phyloP scores from a whole-genome alignment of 371 early-diverging fungal genomes.

The Parasitella parasitica region DNA sequence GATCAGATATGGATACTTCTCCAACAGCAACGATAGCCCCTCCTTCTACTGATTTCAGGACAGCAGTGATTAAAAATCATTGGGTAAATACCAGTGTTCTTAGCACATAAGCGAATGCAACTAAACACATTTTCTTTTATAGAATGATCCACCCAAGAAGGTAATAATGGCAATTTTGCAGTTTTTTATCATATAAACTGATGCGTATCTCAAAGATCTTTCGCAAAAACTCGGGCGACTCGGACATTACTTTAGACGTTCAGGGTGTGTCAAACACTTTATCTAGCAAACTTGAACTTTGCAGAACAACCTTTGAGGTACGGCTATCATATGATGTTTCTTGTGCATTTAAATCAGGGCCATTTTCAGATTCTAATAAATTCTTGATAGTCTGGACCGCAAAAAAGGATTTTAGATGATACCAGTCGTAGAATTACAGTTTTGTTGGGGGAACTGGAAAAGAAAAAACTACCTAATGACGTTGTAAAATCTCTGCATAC shows the following conservation, averaged over 20 bases:
- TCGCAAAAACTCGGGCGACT: background rate
- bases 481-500: conserved; percentile 41
- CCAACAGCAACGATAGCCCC: background rate
- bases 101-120: background rate
- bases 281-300: conserved; percentile 8
- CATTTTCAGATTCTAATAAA: background rate
- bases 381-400: conserved; percentile 38
- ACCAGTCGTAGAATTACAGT: conserved; percentile 53
- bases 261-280: conserved; percentile 3
- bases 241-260: conserved; percentile 5
- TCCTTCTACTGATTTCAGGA: conserved; percentile 37
- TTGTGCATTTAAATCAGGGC: background rate
- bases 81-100: conserved; percentile 35
- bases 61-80: conserved; percentile 45
- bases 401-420: conserved; percentile 61
- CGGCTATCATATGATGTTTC: background rate
- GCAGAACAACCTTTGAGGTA: conserved; percentile 15
- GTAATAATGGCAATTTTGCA: conserved; percentile 17
- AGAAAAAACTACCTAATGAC: conserved; percentile 44
- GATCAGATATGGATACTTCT: too few relatives aligned
- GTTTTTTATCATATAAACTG: background rate
- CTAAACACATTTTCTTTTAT: background rate
- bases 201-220: conserved; percentile 7
- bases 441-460: conserved; percentile 56
- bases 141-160: conserved; percentile 53